Percentiles rank a stretch among this genome's conserved stretches.
Conservation (phyloP, 441 rosid genomes). For the Isatis lusitanica region DNA sequence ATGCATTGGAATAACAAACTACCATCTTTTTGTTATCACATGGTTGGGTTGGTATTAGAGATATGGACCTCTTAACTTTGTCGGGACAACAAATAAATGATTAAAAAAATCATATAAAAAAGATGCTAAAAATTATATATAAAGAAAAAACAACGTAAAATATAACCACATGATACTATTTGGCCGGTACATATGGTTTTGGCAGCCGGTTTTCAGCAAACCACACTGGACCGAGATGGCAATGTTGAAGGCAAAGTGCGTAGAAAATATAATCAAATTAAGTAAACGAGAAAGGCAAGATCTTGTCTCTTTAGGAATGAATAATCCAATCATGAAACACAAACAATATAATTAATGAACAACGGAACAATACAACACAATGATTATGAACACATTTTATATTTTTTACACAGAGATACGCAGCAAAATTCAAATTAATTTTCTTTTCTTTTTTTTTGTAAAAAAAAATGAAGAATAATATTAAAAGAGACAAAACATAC, state of each 20-base stretch:
- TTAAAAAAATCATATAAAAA: not conserved
- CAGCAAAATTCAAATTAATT: not conserved
- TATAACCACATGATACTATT: not conserved
- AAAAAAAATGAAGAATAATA: conserved; percentile 4
- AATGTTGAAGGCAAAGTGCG: not conserved
- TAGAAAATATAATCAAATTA: not conserved
- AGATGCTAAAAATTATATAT: not conserved
- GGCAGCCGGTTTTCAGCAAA: not conserved
- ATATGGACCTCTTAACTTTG: conserved; percentile 18
- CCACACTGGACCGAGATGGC: not conserved
- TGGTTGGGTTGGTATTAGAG: conserved; percentile 19
- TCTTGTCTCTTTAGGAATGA: conserved; percentile 29
- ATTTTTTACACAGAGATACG: conserved; percentile 3
- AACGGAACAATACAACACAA: conserved; percentile 40
- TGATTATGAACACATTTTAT: conserved; percentile 21
- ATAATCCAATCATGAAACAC: conserved; percentile 39
- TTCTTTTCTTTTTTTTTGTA: not conserved
- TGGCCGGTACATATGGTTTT: not conserved
- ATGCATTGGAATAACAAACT: not conserved
- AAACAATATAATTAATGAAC: conserved; percentile 37
- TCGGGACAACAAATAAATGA: not conserved
- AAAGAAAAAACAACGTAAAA: not conserved
- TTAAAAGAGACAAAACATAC: conserved; percentile 39
- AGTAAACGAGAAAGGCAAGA: conserved; percentile 24
- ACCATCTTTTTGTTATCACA: not conserved